These are phyloP conservation scores for Thraustochytrium sp. DNA, from an alignment of 352 stramenopile genomes.

Conservation along the genomic window DNA sequence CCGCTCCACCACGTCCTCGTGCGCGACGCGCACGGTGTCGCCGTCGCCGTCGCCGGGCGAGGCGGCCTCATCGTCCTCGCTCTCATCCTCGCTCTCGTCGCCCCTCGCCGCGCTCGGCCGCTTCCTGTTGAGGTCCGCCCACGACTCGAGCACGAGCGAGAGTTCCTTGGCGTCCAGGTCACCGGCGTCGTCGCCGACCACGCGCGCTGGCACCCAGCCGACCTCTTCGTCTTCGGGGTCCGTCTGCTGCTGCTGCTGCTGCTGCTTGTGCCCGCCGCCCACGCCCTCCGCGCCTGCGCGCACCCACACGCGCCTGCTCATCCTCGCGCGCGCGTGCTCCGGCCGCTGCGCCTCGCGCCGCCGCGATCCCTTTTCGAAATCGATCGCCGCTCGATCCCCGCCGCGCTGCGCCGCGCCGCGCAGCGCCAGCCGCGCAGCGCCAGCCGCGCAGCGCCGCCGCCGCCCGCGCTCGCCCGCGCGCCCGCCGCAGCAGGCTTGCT, in stretches of 20 bases:
- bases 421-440: too few species aligned
- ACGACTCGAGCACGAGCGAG: conserved; percentile 6
- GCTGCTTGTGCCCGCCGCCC: neutral
- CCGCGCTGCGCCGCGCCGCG: too few species aligned
- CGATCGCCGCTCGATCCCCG: too few species aligned
- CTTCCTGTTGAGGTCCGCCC: conserved; percentile 22
- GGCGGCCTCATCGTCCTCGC: neutral
- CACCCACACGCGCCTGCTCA: neutral
- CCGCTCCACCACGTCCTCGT: neutral
- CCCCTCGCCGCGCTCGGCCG: neutral
- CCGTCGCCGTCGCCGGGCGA: neutral
- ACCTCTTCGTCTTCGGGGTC: neutral
- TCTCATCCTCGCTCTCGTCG: conserved; percentile 9
- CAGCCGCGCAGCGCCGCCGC: too few species aligned
- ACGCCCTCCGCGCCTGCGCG: neutral
- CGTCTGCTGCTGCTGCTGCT: neutral
- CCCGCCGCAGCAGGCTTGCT: too few species aligned
- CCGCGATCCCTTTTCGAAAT: too few species aligned
- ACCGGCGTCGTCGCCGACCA: neutral
- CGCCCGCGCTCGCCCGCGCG: too few species aligned
- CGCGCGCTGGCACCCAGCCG: neutral
- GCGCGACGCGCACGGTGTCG: neutral
- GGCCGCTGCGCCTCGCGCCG: too few species aligned
- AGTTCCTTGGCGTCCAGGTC: neutral
- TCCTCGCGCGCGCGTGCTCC: neutral